Base-by-base conservation (phyloP, 1,284 basidiomycete species). In the Coniferiporia weirii region DNA sequence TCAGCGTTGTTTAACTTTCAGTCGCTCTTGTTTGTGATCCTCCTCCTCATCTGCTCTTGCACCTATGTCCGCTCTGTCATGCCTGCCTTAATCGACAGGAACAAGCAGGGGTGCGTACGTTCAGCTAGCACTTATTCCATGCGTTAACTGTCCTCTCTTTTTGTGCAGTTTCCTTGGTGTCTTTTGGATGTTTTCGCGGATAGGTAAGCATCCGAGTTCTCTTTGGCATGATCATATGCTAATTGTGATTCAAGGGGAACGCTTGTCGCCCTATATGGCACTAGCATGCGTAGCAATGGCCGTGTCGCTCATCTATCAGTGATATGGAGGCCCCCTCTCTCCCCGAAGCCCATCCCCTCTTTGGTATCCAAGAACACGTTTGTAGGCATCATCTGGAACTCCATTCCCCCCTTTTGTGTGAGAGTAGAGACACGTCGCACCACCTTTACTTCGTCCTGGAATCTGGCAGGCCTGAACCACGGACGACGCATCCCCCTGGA, bases 1-100 rank as follows among this genome's bases (percentile, higher is more conserved):
- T 96, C 95, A 49, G 96, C 97, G 6, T 81, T 99, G 40, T 98
- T 99, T 85, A 96, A 98, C 77, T 99, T 99, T 70, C 90, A 96
- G 73, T 95, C 94, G 0, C 82, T 99, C 17, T 81, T 99, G 12
- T 85, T 97, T 66, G 94, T 97, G 70, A 87, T 98, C 63, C 81
- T 99, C 15, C 84, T 99, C 54, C 79, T 91, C 70, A 95, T 98
- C 63, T 99, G 97, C 77, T 98, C 96, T 48, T 98, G 94, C 79
- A 96, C 97, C 2, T 99, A 99, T 71, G 82, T 96, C 15, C 86
- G 96, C 57, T 89, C 93, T 0, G 87, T 93, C 2, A 89, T 92
- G 4, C 96, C 96, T 4, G 82, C 90, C 22, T 75, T 99, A 6
- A 82, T 99, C 32, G 97, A 99, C 72, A 79, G 91, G 62, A 98